These are phyloP conservation scores for Tolypocladium cylindrosporum DNA, from an alignment of 2,329 filamentous ascomycete species.

Conservation along the genomic window DNA sequence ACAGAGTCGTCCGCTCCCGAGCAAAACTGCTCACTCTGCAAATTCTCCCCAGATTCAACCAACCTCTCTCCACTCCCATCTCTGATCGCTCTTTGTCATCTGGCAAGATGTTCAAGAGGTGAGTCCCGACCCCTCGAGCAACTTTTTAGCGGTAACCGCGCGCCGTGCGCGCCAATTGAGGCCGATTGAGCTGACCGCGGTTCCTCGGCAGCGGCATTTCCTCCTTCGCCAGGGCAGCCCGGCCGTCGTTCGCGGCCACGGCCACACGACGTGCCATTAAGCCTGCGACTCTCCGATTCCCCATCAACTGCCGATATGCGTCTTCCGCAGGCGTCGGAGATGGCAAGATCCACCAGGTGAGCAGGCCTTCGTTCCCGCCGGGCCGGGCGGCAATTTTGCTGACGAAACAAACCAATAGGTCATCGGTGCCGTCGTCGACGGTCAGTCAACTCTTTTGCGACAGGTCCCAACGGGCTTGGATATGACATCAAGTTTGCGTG, in stretches of 20 bases:
- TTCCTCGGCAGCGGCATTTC: conserved; percentile 50
- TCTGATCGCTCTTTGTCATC: conserved; percentile 56
- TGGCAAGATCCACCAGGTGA: conserved; percentile 62
- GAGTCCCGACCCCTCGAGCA: conserved; percentile 30
- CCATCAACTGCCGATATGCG: conserved; percentile 47
- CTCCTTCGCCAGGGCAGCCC: conserved; percentile 52
- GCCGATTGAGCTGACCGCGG: conserved; percentile 34
- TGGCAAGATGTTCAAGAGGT: conserved; percentile 79
- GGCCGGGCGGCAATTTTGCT: conserved; percentile 11
- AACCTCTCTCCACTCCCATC: conserved; percentile 49
- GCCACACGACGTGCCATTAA: conserved; percentile 46
- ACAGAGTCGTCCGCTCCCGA: conserved; percentile 30
- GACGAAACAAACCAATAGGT: conserved; percentile 58
- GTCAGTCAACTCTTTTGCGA: conserved; percentile 44
- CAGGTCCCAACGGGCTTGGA: not conserved
- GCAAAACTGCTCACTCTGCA: conserved; percentile 39
- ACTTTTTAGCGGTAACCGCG: conserved; percentile 15
- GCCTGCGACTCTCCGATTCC: conserved; percentile 45
- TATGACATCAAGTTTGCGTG: not conserved
- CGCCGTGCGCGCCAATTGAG: conserved; percentile 31
- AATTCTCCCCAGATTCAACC: conserved; percentile 38
- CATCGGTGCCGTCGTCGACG: conserved; percentile 98
- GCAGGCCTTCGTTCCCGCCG: conserved; percentile 11
- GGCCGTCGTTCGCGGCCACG: conserved; percentile 49
- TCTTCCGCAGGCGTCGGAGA: conserved; percentile 47